Evolutionary conservation across 2,329 filamentous ascomycete genomes (phyloP), one percentile per base, ranked within the genome.

Genomic region (Bipolaris bicolor): DNA sequence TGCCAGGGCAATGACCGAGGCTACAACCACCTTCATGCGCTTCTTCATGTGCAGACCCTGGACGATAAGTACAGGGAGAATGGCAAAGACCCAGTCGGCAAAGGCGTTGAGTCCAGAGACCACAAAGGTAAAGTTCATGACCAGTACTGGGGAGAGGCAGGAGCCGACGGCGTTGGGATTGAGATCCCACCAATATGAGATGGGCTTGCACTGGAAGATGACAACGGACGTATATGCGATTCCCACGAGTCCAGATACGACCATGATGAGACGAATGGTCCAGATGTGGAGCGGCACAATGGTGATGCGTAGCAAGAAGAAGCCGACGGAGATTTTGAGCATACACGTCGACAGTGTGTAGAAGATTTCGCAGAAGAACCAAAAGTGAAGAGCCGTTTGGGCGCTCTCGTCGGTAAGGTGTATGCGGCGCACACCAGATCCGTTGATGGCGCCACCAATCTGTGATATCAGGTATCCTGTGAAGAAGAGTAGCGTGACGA

Each of bases 41-140:
- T 62, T 68, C 63, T 80, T 81, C 80, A 88, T 86, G 57, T 86
- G 81, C 49, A 87, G 68, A 31, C 81, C 79, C 72, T 78, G 82
- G 7, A 88, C 78, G 3, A 88, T 72, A 49, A 82, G 80, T 9
- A 82, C 78, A 10, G 70, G 70, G 9, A 73, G 57, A n/a, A 70
- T 52, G 6, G 64, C 70, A 49, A 72, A 70, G 1, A 68, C 65
- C 68, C 68, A 72, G 46, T 73, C 70, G 9, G 69, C 67, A 18
- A 72, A 57, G 3, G 69, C 64, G 48, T 69, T 71, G 9, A 73
- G 58, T 5, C 59, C 69, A 15, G 67, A 69, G 9, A 70, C 65
- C 2, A 57, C 58, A 55, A 83, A 83, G 9, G 80, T 82, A 37
- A 86, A 77, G 50, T 72, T 78, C 63, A 84, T 82, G 44, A 88